Evolutionary conservation across 192 early-diverging fungal genomes (phyloP), one percentile per base, ranked within the genome.

Genomic region (Backusella australiensis): DNA sequence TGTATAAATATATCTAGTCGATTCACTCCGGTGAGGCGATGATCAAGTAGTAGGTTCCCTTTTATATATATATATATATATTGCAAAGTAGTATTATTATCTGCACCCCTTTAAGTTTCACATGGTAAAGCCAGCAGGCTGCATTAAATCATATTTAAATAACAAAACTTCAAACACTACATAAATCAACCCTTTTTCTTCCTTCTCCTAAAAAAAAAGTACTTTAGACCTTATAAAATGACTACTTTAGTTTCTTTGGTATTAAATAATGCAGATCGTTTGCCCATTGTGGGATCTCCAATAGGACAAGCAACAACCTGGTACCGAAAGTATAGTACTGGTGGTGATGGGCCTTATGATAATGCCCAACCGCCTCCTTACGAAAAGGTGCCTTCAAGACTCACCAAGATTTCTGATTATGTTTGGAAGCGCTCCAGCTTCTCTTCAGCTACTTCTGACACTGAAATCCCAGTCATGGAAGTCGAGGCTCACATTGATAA

Each of bases 321-420:
- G 74, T 66, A 42, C 34, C 56, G 34, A 36, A 35, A 56, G 14
- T 42, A 66, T 11, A 66, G 38, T 6, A 65, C 35, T 0, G 42
- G 44, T 44, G 42, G 42, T 0, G 56, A 59, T 39, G 72, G 19
- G n/a, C 17, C 23, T 23, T 39, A 66, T 32, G 74, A 75, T 35
- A 34, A 17, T 21, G 17, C 38, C 7, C 41, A 38, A 2, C 73
- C 73, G 19, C 73, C 73, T 35, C 74, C 74, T 34, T 75, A 75
- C 32, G 74, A 75, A 46, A 75, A 75, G 39, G 65, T 42, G 49
- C 39, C 65, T 19, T 75, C 74, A 12, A 29, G 74, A 67, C n/a
- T 75, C 2, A 67, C 74, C 26, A 35, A 75, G 17, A 67, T 75
- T 34, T 75, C 74, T 6, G 74, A 75, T 17, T 75, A 75, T 75